Evolutionary conservation across 306 rosid species (phyloP), one percentile per base, ranked within the genome.

Genomic region (Nissolia schottii): DNA sequence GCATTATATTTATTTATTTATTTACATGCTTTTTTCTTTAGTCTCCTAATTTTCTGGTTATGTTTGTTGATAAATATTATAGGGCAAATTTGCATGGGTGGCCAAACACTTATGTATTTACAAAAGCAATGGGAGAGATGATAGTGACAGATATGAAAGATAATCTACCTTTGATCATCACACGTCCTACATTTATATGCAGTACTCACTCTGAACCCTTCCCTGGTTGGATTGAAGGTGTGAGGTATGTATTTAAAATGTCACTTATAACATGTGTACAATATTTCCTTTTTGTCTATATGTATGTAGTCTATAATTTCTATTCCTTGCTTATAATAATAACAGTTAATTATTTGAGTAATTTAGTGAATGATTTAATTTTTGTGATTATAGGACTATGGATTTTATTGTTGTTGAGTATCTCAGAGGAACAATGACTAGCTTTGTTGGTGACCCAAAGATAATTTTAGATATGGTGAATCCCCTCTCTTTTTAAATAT

Each of bases 91-190:
- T 64, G 15, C 77, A 76, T 27, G 90, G 86, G 28, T 81, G 86
- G 88, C 81, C 77, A 68, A 73, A 83, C 43, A 76, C 81, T 2
- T 84, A 81, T 20, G 50, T 19, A 0, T 81, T 78, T 11, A 86
- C 90, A 6, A 83, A 83, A 34, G 87, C 83, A 24, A 74, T 80
- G 80, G 87, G 84, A 40, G 85, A 83, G 23, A 83, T 86, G 77
- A 4, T 73, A 29, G 0, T 71, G 20, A 19, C 10, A 23, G n/a
- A 60, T 2, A 27, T 4, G 5, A 57, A 40, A 18, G 43, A 40
- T 1, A 54, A 64, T 14, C 4, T 83, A 4, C 61, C 82, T 0
- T 2, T 75, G 7, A 15, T 60, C 10, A 58, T 83, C 40, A 1
- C 73, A 40, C 82, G 82, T 0, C 87, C 86, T 1, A 49, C 82